phyloP scores from a whole-genome alignment of 441 rosid genomes.

The Jatropha multifida region DNA sequence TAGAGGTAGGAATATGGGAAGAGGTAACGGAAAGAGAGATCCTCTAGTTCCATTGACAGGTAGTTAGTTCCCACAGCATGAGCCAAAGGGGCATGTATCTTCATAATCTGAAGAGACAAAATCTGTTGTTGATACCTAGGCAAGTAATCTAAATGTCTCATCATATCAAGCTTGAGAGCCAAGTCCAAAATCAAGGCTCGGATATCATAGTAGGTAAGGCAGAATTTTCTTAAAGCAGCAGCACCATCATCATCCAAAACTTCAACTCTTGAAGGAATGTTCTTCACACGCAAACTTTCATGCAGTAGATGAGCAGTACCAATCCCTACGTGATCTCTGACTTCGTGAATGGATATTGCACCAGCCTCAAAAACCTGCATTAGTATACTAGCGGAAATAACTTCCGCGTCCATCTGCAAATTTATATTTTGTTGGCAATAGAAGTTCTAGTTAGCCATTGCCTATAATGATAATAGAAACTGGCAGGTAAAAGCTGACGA shows the following conservation, averaged over 20 bases:
- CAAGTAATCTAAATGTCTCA: conserved; percentile 86
- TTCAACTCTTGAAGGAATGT: conserved; percentile 61
- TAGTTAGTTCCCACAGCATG: conserved; percentile 72
- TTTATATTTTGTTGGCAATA: neutral
- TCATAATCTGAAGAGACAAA: conserved; percentile 75
- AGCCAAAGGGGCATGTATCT: conserved; percentile 86
- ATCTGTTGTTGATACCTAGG: conserved; percentile 76
- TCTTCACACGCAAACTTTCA: conserved; percentile 76
- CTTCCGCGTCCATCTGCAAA: conserved; percentile 95
- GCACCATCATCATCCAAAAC: conserved; percentile 78
- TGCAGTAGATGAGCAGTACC: conserved; percentile 89
- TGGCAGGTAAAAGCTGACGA: neutral
- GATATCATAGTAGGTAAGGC: conserved; percentile 85
- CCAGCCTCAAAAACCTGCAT: conserved; percentile 67
- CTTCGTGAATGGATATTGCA: conserved; percentile 57
- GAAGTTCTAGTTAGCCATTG: neutral
- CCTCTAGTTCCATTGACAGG: conserved; percentile 87
- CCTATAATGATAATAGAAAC: no score
- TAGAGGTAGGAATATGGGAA: conserved; percentile 86
- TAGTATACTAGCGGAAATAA: conserved; percentile 83
- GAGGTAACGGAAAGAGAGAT: conserved; percentile 75
- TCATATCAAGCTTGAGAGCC: conserved; percentile 76
- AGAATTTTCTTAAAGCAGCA: conserved; percentile 77
- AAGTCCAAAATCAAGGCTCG: conserved; percentile 82
- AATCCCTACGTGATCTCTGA: conserved; percentile 66